Base-by-base conservation (phyloP, 129 eudicot species). In the Erigeron canadensis region DNA sequence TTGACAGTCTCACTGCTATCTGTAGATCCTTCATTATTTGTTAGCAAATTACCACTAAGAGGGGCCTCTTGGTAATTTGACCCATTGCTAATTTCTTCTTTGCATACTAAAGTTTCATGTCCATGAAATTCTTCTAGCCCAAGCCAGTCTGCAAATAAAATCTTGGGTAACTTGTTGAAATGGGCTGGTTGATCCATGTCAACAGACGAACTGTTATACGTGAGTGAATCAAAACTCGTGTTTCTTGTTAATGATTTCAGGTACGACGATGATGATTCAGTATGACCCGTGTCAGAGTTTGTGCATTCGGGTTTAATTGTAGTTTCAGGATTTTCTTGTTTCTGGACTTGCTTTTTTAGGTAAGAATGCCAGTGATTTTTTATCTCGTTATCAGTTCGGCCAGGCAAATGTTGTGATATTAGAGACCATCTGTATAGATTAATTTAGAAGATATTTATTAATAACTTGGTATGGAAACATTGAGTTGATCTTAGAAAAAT, bases 341-440 rank as follows among this genome's bases (percentile, higher is more conserved):
- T 72, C 15, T 61, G 51, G 5, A 70, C 54, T 77, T 73, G 81
- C 71, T 86, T 88, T 82, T 91, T 91, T 7, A 88, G 70, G 58
- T 82, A 78, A 34, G 92, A 85, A 75, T 91, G 97, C 97, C 97
- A 91, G 22, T 87, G 75, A 79, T 91, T 91, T 66, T 90, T 90
- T 6, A 90, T 83, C 86, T 90, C 97, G 16, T 90, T 90, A 75
- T 90, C 97, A 11, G 95, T 88, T 51, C 96, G 81, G 38, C 97
- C 97, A 42, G 92, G 90, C 65, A 91, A 81, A 79, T 88, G 92
- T 62, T 91, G 86, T 18, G 96, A 84, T 43, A 91, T 91, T 13
- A 81, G 84, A 63, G 96, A 85, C 97, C 97, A 90, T 78, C 97
- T 90, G 77, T 56, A 10, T 58, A 73, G 5, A 19, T 44, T 44